Conservation (phyloP, 352 stramenopile genomes). For the Phytophthora fragariae region DNA sequence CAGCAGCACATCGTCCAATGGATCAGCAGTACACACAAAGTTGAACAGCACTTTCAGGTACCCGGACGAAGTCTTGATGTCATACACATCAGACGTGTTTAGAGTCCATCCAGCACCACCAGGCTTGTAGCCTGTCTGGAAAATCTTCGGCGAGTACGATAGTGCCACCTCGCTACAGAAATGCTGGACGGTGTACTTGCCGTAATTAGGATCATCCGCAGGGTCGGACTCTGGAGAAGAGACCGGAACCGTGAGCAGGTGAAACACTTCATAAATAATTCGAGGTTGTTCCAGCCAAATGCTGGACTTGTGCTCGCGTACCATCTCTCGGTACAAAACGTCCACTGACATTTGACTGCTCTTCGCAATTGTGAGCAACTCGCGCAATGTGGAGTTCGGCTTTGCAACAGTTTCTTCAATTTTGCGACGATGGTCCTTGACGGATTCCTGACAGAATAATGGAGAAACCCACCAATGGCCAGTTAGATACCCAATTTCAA, state of each 20-base stretch:
- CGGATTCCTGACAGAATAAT: constrained; percentile 64
- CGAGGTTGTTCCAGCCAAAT: constrained; percentile 78
- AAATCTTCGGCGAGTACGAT: constrained; percentile 82
- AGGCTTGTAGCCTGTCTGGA: constrained; percentile 61
- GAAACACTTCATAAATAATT: constrained; percentile 88
- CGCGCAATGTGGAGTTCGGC: constrained; percentile 61
- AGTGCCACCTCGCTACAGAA: constrained; percentile 86
- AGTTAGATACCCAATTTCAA: constrained; percentile 2
- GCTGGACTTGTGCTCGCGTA: constrained; percentile 73
- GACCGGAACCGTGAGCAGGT: constrained; percentile 60
- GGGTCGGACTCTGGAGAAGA: constrained; percentile 42
- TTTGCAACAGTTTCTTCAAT: constrained; percentile 83
- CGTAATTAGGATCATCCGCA: constrained; percentile 72
- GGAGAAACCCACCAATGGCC: neutral
- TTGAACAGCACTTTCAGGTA: constrained; percentile 89
- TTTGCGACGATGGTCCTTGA: constrained; percentile 84
- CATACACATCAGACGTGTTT: constrained; percentile 51
- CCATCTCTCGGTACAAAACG: constrained; percentile 80
- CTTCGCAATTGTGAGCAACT: constrained; percentile 75
- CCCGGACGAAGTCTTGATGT: constrained; percentile 54
- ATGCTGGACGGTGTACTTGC: constrained; percentile 84
- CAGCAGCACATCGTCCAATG: constrained; percentile 79
- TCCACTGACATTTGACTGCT: constrained; percentile 77
- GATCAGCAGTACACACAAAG: constrained; percentile 73
- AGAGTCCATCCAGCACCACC: constrained; percentile 47